Base-by-base conservation (phyloP, 2,329 filamentous ascomycete genomes). In the Fusarium odoratissimum region DNA sequence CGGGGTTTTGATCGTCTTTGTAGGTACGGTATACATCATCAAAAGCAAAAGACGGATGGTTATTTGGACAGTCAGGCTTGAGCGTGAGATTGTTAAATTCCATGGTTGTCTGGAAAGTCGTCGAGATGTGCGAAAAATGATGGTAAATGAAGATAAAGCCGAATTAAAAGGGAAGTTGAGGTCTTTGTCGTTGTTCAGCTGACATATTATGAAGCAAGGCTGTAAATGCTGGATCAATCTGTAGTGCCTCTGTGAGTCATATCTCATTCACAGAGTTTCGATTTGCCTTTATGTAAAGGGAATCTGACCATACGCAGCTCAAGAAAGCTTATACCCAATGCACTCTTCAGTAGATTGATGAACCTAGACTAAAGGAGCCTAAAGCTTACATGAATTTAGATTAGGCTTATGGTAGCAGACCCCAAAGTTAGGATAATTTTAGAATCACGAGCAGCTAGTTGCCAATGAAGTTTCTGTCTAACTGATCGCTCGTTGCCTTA, bases 221-320 rank as follows among this genome's bases (percentile, higher is more conserved):
- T 17, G 2, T 8, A n/a, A n/a, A 31, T 6, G 5, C 10, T 16
- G 6, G 0, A 3, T n/a, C 6, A 1, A 12, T 31, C 0, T 31
- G 21, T n/a, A 25, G 23, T 25, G 23, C 23, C 23, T 25, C 23
- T 25, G 23, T 25, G 23, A 25, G 23, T 25, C 23, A 25, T 25
- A 25, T 25, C 23, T 25, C 23, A 25, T 25, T 25, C 23, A 25
- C 23, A 25, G 11, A 33, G 46, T 49, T 33, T 33, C 9, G 0
- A 49, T 19, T 33, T 2, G 11, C 21, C 21, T 33, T 49, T 33
- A 17, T 2, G 6, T 49, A 8, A 23, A 5, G 14, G 6, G 16
- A 49, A 10, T 17, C 7, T 17, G 30, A 5, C 16, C 16, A 33
- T 14, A 23, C 16, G 6, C 8, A 10, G 9, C 16, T 4, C 11